Evolutionary conservation across 2,329 filamentous ascomycete species (phyloP), one percentile per base, ranked within the genome.

Genomic region (Hymenoscyphus repandus): DNA sequence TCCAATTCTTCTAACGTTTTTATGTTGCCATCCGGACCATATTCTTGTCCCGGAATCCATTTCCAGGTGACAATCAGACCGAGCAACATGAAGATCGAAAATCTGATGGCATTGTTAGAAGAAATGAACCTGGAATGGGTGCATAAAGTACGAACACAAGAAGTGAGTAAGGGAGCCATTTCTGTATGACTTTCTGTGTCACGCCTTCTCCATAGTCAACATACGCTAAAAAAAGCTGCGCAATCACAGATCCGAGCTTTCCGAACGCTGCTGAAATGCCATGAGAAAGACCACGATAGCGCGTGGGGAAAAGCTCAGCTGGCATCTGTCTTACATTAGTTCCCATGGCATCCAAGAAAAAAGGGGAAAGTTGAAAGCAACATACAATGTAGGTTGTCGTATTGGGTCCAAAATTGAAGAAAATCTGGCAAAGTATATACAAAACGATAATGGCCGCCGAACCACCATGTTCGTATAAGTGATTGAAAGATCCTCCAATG

Each of bases 161-260:
- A n/a, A 59, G 49, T 1, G 57, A 59, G 36, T 59, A 58, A 3
- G 53, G 55, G 3, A 59, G 49, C 57, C 57, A 59, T 49, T 49
- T 49, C 10, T 55, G 44, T 18, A 58, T 53, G 1, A 15, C 37
- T 1, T 30, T 48, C 22, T 59, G 52, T n/a, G 56, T 32, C 1
- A 50, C 38, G 9, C 41, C 46, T 18, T 58, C 20, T 2, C 55
- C 55, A 32, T 59, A 59, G 32, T 56, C 47, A 22, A 58, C 49
- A 32, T 54, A 58, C 1, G 56, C 51, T 11, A 58, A 41, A 22
- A 60, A 54, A 3, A 55, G 27, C 17, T 55, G 52, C 18, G 52
- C 52, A 85, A 86, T 69, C 49, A 88, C 85, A 20, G 84, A 83
- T 6, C 84, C 84, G 2, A 86, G 68, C 58, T 87, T 88, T 7